Conservation (phyloP, 192 early-diverging fungal species). For the Helicostylum pulchrum region DNA sequence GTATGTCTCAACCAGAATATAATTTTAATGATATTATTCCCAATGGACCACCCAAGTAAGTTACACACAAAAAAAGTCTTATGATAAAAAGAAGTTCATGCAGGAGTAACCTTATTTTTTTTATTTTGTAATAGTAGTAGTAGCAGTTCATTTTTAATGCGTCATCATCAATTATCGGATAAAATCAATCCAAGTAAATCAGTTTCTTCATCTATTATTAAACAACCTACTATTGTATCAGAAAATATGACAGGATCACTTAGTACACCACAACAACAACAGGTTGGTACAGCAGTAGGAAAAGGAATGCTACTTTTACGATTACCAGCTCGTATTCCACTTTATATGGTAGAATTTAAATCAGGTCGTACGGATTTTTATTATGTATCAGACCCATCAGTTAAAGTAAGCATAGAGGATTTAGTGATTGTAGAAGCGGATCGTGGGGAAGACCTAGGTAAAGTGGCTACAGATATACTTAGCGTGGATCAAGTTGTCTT, state of each 20-base stretch:
- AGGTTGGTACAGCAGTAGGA: background rate
- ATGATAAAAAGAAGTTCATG: too few species aligned
- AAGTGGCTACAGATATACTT: slow-evolving; percentile 70
- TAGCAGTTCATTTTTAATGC: too few species aligned
- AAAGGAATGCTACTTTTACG: slow-evolving; percentile 38
- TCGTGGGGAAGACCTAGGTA: slow-evolving; percentile 85
- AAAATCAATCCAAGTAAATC: too few species aligned
- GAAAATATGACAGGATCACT: too few species aligned
- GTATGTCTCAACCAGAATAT: slow-evolving; percentile 13
- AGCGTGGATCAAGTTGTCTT: slow-evolving; percentile 48
- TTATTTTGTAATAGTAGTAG: too few species aligned
- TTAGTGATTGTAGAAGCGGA: slow-evolving; percentile 89
- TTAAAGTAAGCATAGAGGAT: slow-evolving; percentile 52
- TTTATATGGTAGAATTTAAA: slow-evolving; percentile 87
- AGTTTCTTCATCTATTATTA: too few species aligned
- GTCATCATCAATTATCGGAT: too few species aligned
- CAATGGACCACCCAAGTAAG: background rate
- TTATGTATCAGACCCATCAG: slow-evolving; percentile 60
- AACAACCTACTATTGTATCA: too few species aligned
- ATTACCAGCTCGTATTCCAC: slow-evolving; percentile 49
- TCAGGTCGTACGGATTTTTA: slow-evolving; percentile 82
- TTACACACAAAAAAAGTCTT: too few species aligned
- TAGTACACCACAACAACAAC: background rate
- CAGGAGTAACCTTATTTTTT: too few species aligned
- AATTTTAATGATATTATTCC: slow-evolving; percentile 2